Evolutionary conservation across 2,329 filamentous ascomycete genomes (phyloP), one percentile per base, ranked within the genome.

Genomic region (Raffaelea deltoideospora): DNA sequence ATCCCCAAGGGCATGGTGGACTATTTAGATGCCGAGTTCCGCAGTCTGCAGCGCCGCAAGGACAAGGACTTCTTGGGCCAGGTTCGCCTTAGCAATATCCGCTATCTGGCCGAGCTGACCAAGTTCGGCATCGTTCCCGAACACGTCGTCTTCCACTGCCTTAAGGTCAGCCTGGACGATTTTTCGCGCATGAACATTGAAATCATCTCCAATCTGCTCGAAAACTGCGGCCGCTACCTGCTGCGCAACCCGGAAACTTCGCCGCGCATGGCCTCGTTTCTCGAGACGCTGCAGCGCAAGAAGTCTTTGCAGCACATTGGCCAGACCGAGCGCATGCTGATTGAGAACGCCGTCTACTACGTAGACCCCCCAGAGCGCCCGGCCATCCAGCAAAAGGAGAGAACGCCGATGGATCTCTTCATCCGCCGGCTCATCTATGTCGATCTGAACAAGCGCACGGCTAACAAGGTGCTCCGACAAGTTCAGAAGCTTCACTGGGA

Each of bases 141-240:
- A 56, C 90, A 98, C 57, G 88, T 98, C 45, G 92, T 98, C 37
- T 98, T 98, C 53, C 90, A 98, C 53, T 98, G 90, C 53, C 74
- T 98, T 48, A 98, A 95, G 57, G 88, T 98, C 54, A 92, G 88
- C 47, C 63, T 98, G 21, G 90, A 98, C 50, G 90, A 98, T 51
- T 98, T 98, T 52, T 95, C 90, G 3, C 75, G 88, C 42, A 95
- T 95, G 82, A 98, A 98, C 51, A 95, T 98, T 44, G 92, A 98
- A 56, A 95, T 98, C 48, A 88, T 98, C 44, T 92, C 87, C 50
- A 93, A 92, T 50, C 66, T 98, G 21, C 68, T 98, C 18, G 90
- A 98, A 55, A 96, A 96, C 45, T 98, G 92, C 51, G 90, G 90
- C 31, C 76, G 90, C 15, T 98, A 95, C 56, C 65, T 98, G 18